Base-by-base conservation (phyloP, 345 rosid genomes). In the Salix udensis region DNA sequence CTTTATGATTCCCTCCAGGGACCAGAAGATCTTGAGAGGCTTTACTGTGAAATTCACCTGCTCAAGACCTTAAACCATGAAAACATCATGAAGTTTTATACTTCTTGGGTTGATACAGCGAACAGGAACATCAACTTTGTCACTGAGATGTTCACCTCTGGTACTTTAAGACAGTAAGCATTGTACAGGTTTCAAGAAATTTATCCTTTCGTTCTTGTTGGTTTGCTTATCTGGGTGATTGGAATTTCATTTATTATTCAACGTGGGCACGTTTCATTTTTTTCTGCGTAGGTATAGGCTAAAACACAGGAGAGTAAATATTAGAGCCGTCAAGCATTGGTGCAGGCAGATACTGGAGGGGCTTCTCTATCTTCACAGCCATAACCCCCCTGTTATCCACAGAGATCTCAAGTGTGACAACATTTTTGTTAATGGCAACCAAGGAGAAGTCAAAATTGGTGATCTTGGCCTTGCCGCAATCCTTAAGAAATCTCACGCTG, bases 401-500 rank as follows among this genome's bases (percentile, higher is more conserved):
- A 87, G 98, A 84, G 98, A 94, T 89, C 92, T 94, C 71, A 94
- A 94, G 83, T 94, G 98, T 81, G 98, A 94, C 77, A 94, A 94
- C 76, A 89, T 94, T 77, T 94, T 94, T 77, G 74, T 94, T 28
- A 94, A 94, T 77, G 98, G 98, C 4, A 94, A 93, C 83, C 97
- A 91, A 84, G 97, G 98, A 67, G 97, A 94, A 73, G 94, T 94
- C 67, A 94, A 94, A 89, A 91, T 94, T 15, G 98, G 98, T 0
- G 98, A 94, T 91, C 97, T 95, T 40, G 97, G 98, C 44, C 92
- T 93, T 23, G 98, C 98, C 48, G 98, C 98, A 31, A 88, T 91
- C 61, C 97, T 95, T 61, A 84, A 88, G 61, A 87, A 93, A 76
- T 83, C 98, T 7, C 95, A 90, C 21, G 96, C 96, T 77, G 97